These are phyloP conservation scores for Annona squamosa DNA, from an alignment of 164 flowering plant genomes.

Conservation along the genomic window DNA sequence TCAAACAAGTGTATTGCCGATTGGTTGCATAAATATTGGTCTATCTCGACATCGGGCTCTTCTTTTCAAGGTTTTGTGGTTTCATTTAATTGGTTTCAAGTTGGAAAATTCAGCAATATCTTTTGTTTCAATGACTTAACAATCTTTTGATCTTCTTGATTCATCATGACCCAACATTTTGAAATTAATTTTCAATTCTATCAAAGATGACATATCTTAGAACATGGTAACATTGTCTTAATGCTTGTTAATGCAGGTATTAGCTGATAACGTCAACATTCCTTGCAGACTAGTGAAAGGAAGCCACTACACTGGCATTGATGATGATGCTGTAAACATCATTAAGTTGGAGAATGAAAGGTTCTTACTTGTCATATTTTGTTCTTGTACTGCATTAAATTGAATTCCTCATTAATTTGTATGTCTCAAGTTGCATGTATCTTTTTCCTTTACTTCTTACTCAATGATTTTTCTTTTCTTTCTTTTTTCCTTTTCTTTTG, in stretches of 20 bases:
- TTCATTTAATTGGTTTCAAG: neutral
- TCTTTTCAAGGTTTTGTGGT: conserved; percentile 78
- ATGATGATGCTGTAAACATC: conserved; percentile 92
- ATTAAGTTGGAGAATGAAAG: conserved; percentile 87
- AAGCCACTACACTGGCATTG: conserved; percentile 91
- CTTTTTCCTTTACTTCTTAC: neutral
- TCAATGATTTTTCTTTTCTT: neutral
- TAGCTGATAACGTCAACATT: conserved; percentile 75
- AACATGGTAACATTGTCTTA: no score
- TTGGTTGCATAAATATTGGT: conserved; percentile 83
- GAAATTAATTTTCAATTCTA: no score
- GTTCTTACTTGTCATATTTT: conserved; percentile 24
- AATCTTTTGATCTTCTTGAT: no score
- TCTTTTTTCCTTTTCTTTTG: neutral
- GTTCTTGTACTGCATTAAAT: neutral
- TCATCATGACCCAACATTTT: no score
- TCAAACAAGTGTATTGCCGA: conserved; percentile 74
- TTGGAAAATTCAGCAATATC: neutral
- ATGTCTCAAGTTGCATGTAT: neutral
- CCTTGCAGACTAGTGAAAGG: conserved; percentile 92
- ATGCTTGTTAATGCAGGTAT: conserved; percentile 45
- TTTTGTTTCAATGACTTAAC: neutral
- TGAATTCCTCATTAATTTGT: neutral
- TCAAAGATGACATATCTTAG: no score
- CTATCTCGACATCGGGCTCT: conserved; percentile 90